Base-by-base conservation (phyloP, 192 early-diverging fungal species). In the Dimargaris cristalligena region DNA sequence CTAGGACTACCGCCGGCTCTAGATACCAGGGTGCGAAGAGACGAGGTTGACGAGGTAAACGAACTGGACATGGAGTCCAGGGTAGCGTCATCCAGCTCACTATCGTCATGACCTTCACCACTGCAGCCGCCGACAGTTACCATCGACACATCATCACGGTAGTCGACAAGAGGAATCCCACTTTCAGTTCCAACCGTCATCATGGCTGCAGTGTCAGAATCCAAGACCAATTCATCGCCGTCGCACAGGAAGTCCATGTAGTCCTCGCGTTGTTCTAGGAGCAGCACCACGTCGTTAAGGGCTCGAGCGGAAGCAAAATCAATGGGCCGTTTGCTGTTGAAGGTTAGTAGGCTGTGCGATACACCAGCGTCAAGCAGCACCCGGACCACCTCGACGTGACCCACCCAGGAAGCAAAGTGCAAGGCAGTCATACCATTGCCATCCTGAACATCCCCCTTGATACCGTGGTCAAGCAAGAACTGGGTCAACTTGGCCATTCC, bases 381-480 rank as follows among this genome's bases (percentile, higher is more conserved):
- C 60, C 70, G 70, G 2, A 78, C 77, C 33, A 83, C 71, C 2
- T 67, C 69, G 1, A 52, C 44, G 4, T 71, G 65, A 1, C 76
- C 75, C 34, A 68, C 69, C 71, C 77, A 78, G 38, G 75, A 71
- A 0, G 81, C 79, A 76, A 83, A 82, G 63, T 88, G 83, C 50
- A 88, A 61, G 8, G 86, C 78, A 0, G 81, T 88, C 71, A 80
- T 80, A 0, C 76, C 80, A 61, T 79, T 83, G 62, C 74, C 70
- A 60, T 88, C 86, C 18, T 63, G 49, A 3, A 63, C 64, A 49
- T 85, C 75, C n/a, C 80, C 26, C 26, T 63, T 58, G 47, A 69
- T 71, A 8, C 72, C 76, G 10, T 73, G 61, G 23, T 60, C 62
- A 6, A 77, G 52, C 22, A 85, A 52, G 2, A 73, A 67, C 23